A percentile compares a stretch with the other conserved stretches of the same genome.
phyloP scores from a whole-genome alignment of 78 protist species.

The Cyanophora paradoxa region DNA sequence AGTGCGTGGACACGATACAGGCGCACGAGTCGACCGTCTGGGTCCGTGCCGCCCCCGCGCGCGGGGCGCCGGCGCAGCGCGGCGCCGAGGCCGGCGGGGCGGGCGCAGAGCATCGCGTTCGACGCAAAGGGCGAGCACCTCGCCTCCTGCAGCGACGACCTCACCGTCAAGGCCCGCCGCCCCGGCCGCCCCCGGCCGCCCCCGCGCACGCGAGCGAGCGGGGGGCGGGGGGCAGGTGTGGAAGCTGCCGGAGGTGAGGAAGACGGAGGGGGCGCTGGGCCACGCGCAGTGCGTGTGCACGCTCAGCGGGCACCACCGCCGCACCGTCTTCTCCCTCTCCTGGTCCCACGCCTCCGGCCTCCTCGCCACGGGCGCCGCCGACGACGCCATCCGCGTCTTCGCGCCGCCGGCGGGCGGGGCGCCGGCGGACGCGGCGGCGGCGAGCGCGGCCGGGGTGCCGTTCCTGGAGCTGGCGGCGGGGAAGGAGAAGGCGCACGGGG shows the following conservation, averaged over 20 bases:
- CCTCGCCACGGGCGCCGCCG: conserved; percentile 58
- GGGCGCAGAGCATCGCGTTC: not conserved
- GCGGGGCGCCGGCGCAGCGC: conserved; percentile 9
- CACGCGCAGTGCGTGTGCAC: not conserved
- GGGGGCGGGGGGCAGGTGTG: too few relatives aligned
- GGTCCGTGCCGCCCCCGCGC: conserved; percentile 46
- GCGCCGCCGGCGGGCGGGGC: too few relatives aligned
- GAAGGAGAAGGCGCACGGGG: conserved; percentile 55
- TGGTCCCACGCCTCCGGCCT: conserved; percentile 10
- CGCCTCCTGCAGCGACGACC: not conserved
- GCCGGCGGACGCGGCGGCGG: too few relatives aligned
- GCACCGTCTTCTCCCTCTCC: not conserved
- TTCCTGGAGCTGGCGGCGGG: too few relatives aligned
- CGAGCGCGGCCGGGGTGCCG: too few relatives aligned
- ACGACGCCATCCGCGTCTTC: conserved; percentile 57
- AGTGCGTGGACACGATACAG: conserved; percentile 44
- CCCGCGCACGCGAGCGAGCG: too few relatives aligned
- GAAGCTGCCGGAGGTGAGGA: too few relatives aligned
- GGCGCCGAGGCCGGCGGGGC: not conserved
- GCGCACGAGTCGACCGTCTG: conserved; percentile 89
- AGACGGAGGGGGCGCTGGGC: too few relatives aligned
- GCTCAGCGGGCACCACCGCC: not conserved
- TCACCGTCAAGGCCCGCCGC: not conserved
- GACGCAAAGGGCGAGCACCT: not conserved
- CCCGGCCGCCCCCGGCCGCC: too few relatives aligned